Percentiles rank a stretch among this genome's conserved stretches.
These are phyloP conservation scores for Cordyceps pruinosa DNA, from an alignment of 2,329 filamentous ascomycete species.

Conservation along the genomic window DNA sequence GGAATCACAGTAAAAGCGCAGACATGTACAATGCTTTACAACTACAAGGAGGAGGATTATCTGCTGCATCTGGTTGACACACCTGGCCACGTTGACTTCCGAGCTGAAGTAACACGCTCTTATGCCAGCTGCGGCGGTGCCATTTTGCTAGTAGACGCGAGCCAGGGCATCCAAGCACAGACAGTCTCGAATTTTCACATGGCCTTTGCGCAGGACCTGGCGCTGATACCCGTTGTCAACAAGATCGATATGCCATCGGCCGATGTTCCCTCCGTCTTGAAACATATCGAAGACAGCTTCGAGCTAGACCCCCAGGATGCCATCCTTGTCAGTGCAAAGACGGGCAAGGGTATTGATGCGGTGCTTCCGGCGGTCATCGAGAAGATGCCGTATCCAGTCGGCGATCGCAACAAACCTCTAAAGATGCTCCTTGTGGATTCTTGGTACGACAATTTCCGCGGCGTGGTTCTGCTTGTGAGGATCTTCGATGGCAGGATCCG, in stretches of 20 bases:
- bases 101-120: constrained; percentile 89
- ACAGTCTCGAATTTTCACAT: constrained; percentile 98
- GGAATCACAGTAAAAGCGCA: constrained; percentile 99
- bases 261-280: constrained; percentile 76
- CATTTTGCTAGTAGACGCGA: constrained; percentile 86
- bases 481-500: constrained; percentile 82
- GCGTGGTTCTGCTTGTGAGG: constrained; percentile 83
- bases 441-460: constrained; percentile 96
- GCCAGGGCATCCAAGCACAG: constrained; percentile 93
- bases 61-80: constrained; percentile 94
- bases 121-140: constrained; percentile 96
- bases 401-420: constrained; percentile 65
- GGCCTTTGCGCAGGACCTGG: constrained; percentile 83
- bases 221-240: constrained; percentile 87
- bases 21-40: constrained; percentile 97
- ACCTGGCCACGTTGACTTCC: constrained; percentile 94
- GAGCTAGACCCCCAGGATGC: constrained; percentile 73
- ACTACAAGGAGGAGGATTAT: constrained; percentile 78
- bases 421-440: constrained; percentile 89
- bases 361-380: constrained; percentile 82
- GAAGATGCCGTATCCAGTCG: constrained; percentile 71
- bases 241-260: constrained; percentile 92
- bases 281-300: constrained; percentile 80
- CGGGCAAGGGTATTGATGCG: constrained; percentile 77
- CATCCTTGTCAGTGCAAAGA: constrained; percentile 81